A percentile compares a stretch with the other conserved stretches of the same genome.
Evolutionary conservation across 768 basidiomycete species (phyloP).

Genomic region (Panaeolus papilionaceus): DNA sequence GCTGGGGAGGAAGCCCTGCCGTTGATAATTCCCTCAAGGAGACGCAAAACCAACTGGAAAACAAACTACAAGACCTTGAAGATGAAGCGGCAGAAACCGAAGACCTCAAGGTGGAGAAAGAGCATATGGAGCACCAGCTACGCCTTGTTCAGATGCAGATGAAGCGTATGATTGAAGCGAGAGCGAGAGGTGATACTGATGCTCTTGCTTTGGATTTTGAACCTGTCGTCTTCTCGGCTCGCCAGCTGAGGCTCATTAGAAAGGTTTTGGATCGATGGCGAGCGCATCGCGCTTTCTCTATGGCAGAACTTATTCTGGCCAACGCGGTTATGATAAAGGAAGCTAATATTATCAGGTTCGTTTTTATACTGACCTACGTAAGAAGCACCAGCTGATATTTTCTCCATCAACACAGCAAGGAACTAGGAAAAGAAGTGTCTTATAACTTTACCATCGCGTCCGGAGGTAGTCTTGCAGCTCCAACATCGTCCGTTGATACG

Average conservation of each 20-base stretch:
- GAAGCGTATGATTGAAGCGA: conserved; percentile 78
- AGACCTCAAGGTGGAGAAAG: conserved; percentile 88
- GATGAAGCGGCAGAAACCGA: conserved; percentile 71
- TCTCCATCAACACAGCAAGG: conserved; percentile 59
- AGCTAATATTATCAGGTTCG: conserved; percentile 90
- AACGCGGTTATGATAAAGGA: conserved; percentile 91
- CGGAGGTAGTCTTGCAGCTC: conserved; percentile 77
- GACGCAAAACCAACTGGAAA: conserved; percentile 78
- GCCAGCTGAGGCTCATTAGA: conserved; percentile 81
- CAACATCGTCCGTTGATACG: conserved; percentile 83
- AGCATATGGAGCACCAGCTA: conserved; percentile 92
- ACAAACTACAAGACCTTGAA: conserved; percentile 65
- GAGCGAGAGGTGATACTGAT: conserved; percentile 79
- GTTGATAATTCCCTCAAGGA: conserved; percentile 70
- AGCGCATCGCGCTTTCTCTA: conserved; percentile 82
- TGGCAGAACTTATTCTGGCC: conserved; percentile 89
- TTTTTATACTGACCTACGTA: conserved; percentile 6
- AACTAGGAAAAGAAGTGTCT: conserved; percentile 83
- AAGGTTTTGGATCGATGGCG: conserved; percentile 89
- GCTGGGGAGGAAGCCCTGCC: conserved; percentile 65
- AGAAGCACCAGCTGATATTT: conserved; percentile 9
- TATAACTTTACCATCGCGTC: conserved; percentile 96
- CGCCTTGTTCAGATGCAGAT: conserved; percentile 82
- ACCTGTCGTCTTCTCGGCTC: conserved; percentile 82
- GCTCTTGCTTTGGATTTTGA: conserved; percentile 70